These are phyloP conservation scores for Metschnikowia vanudenii DNA, from an alignment of 805 yeast genomes.

Conservation along the genomic window DNA sequence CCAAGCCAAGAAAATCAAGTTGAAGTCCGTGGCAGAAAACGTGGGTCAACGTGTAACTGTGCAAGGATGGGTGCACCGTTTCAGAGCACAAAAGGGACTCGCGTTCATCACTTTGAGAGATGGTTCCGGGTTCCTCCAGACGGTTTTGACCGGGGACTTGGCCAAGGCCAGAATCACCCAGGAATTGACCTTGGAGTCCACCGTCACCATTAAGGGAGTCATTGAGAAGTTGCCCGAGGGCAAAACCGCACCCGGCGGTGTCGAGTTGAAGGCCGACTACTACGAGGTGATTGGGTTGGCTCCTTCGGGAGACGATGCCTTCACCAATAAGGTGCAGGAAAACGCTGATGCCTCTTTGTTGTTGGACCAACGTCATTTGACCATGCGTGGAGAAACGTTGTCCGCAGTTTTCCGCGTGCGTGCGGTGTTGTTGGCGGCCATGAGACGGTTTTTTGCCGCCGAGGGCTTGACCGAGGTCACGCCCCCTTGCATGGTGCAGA, in stretches of 20 bases:
- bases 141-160: constrained; percentile 84
- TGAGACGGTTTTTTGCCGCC: constrained; percentile 76
- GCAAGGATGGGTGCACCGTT: constrained; percentile 95
- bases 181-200: constrained; percentile 84
- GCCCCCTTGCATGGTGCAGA: constrained; percentile 99
- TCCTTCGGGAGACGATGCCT: constrained; percentile 93
- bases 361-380: constrained; percentile 91
- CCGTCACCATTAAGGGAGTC: constrained; percentile 77
- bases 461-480: constrained; percentile 86
- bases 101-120: constrained; percentile 92
- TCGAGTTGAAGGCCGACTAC: constrained; percentile 87
- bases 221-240: constrained; percentile 89
- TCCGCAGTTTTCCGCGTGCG: constrained; percentile 94
- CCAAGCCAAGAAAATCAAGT: constrained; percentile 63
- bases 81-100: constrained; percentile 88
- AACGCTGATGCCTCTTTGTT: constrained; percentile 89
- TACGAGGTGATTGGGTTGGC: constrained; percentile 89
- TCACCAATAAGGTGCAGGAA: constrained; percentile 92
- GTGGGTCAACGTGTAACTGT: constrained; percentile 73
- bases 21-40: constrained; percentile 50
- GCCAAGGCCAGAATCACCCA: constrained; percentile 86
- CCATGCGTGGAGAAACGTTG: constrained; percentile 94
- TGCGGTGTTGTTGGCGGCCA: constrained; percentile 67
- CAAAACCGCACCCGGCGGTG: constrained; percentile 95
- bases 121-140: constrained; percentile 88